Base-by-base conservation (phyloP, 371 early-diverging fungal species). In the Phascolomyces articulosus region DNA sequence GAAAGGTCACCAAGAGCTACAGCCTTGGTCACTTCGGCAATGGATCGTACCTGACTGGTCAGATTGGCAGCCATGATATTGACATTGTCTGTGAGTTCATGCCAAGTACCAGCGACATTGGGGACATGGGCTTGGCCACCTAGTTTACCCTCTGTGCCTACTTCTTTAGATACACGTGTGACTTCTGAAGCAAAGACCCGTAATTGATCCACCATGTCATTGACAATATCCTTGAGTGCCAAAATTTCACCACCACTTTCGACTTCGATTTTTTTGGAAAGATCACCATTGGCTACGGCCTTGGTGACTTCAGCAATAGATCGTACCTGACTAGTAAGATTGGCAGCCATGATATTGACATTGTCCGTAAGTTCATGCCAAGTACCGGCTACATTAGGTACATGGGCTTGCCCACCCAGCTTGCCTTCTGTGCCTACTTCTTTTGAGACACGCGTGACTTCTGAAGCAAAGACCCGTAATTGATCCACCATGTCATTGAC, bases 201-300 rank as follows among this genome's bases (percentile, higher is more conserved):
- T 51, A 89, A 69, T 23, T 80, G 79, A 40, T 75, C 75, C 13
- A 88, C 65, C 87, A 89, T 89, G 60, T 86, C 78, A 66, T 89
- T 87, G 57, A 89, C 88, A 67, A 85, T 86, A 53, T 85, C 79
- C 65, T 88, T 87, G 62, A 88, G 80, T 34, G 56, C 65, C 65
- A 68, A 40, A 2, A 78, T 72, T 48, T 78, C 69, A 18, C 81
- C 81, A 16, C 75, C 72, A 20, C 73, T 68, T 26, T 78, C 78
- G 0, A 84, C 80, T 58, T 79, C 79, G 13, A 77, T 76, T n/a
- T 86, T 83, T 34, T 63, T 78, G n/a, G 64, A 73, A 21, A 85
- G 80, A 70, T 90, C 88, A n/a, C 89, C 90, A 0, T 73, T 70
- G 0, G 89, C 83, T 0, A 85, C 87, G 1, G 87, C 80, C 8